phyloP scores from a whole-genome alignment of 1,284 basidiomycete genomes.

The Fomitopsis palustris region DNA sequence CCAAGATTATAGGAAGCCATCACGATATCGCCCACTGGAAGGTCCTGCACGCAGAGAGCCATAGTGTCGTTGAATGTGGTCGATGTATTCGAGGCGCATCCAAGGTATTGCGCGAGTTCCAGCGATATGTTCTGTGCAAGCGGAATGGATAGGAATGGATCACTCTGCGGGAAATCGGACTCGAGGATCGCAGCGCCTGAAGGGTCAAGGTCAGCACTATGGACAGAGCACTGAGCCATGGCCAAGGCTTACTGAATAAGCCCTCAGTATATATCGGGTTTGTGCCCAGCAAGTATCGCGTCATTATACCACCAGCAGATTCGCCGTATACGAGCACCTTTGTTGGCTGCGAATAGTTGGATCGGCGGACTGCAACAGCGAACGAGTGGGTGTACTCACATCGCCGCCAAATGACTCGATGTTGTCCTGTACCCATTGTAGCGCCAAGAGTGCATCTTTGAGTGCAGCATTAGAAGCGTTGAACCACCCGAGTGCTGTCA shows the following conservation, averaged over 20 bases:
- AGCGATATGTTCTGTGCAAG: conserved; percentile 7
- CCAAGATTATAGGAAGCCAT: conserved; percentile 6
- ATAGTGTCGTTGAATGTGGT: conserved; percentile 7
- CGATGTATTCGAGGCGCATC: conserved; percentile 8
- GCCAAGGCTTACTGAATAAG: conserved; percentile 14
- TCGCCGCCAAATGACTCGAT: conserved; percentile 14
- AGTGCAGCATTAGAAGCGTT: conserved; percentile 13
- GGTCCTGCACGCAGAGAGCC: conserved; percentile 6
- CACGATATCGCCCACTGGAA: conserved; percentile 6
- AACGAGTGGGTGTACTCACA: neutral
- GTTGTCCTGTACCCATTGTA: conserved; percentile 14
- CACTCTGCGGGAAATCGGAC: conserved; percentile 7
- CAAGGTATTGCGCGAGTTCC: conserved; percentile 7
- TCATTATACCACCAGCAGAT: conserved; percentile 13
- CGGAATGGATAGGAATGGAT: conserved; percentile 5
- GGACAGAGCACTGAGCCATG: too few species aligned
- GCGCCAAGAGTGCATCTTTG: conserved; percentile 10
- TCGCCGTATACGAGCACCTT: conserved; percentile 13
- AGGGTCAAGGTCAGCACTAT: too few species aligned
- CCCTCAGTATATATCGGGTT: conserved; percentile 12
- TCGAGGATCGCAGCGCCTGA: conserved; percentile 12
- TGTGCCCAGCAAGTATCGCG: conserved; percentile 9
- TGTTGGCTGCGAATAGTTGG: conserved; percentile 2
- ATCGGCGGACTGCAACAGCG: neutral
- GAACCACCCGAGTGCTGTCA: conserved; percentile 13